Conservation (phyloP, 805 yeast genomes). For the Pichia cabralensis region DNA sequence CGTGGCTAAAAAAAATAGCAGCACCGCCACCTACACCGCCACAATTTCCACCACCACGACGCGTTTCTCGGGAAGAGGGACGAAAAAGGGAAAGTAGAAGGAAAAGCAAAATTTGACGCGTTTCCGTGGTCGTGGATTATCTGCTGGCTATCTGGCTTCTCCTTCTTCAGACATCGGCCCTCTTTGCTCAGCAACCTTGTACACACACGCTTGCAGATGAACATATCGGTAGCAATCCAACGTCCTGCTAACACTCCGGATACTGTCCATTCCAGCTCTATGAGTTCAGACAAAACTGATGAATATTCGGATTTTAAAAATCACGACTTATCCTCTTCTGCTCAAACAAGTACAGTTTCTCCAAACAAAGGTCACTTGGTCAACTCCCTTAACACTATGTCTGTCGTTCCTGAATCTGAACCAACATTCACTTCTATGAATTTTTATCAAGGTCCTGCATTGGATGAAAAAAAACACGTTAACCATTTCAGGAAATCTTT, state of each 20-base stretch:
- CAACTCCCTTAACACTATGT: background rate
- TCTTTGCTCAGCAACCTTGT: no score
- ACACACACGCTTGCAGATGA: no score
- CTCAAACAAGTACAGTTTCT: conserved; percentile 28
- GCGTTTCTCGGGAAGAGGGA: no score
- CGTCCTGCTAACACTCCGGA: background rate
- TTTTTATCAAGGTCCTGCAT: conserved; percentile 23
- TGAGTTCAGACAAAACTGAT: conserved; percentile 24
- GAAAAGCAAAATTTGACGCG: background rate
- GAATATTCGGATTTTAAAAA: conserved; percentile 27
- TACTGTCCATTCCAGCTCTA: conserved; percentile 19
- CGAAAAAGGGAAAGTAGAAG: background rate
- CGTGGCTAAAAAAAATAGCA: no score
- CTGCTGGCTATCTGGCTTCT: no score
- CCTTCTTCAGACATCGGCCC: background rate
- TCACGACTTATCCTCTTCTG: conserved; percentile 27
- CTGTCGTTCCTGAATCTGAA: background rate
- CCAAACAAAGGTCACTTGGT: conserved; percentile 9
- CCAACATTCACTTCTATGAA: conserved; percentile 13
- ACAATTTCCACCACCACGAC: no score
- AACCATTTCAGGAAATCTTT: conserved; percentile 24
- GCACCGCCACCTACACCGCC: no score
- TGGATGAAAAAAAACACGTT: conserved; percentile 20
- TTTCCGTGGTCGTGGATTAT: no score
- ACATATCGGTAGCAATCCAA: no score